A percentile compares a stretch with the other conserved stretches of the same genome.
Conservation (phyloP, 2,329 filamentous ascomycete species). For the Colletotrichum sp. region DNA sequence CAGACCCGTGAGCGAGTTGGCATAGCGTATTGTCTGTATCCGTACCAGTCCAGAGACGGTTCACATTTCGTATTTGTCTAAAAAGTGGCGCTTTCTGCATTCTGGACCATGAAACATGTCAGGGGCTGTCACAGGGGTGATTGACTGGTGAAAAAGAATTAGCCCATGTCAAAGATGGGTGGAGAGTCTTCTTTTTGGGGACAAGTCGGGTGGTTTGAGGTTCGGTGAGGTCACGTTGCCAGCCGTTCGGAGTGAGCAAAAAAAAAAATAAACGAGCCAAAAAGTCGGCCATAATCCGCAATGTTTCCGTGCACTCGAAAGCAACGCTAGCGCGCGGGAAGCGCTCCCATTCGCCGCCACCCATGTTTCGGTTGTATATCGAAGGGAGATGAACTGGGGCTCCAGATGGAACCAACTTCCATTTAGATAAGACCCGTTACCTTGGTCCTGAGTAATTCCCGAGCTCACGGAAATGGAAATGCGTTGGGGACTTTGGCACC, state of each 20-base stretch:
- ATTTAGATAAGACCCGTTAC: conserved; percentile 4
- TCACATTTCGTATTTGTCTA: conserved; percentile 8
- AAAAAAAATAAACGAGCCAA: neutral
- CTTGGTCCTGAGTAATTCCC: conserved; percentile 12
- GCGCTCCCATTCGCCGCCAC: neutral
- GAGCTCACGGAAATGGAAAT: neutral
- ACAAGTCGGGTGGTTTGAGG: neutral
- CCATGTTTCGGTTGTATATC: neutral
- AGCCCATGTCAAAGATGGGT: neutral
- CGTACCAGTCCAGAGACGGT: neutral
- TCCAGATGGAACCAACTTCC: neutral
- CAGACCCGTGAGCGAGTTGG: neutral
- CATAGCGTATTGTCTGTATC: neutral
- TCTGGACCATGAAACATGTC: conserved; percentile 4
- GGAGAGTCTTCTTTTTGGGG: neutral
- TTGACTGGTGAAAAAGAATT: neutral
- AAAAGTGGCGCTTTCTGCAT: conserved; percentile 1
- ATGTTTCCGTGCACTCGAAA: neutral
- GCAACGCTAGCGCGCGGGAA: conserved; percentile 5
- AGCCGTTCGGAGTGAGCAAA: neutral
- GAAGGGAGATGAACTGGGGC: conserved; percentile 15
- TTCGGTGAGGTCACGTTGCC: neutral
- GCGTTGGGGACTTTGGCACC: neutral
- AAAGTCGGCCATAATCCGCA: neutral
- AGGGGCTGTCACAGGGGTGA: neutral